phyloP scores from a whole-genome alignment of 352 stramenopile genomes.

The Pythium utonaiense region DNA sequence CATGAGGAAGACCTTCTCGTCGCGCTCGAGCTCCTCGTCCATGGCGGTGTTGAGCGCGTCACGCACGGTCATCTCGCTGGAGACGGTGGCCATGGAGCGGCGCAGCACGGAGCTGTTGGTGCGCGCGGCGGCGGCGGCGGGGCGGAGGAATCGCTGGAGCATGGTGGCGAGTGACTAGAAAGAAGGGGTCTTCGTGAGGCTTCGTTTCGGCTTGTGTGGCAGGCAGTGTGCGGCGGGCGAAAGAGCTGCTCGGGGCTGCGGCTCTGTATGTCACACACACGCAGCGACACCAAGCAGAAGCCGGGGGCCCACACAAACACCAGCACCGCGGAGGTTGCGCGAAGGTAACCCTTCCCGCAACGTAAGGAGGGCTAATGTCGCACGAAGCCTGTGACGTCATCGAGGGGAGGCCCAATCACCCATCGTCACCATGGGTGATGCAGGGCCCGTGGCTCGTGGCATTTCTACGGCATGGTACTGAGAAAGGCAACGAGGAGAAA shows the following conservation, averaged over 20 bases:
- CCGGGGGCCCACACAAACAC: constrained; percentile 6
- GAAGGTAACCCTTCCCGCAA: constrained; percentile 18
- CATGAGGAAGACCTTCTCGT: constrained; percentile 94
- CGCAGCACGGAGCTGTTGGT: constrained; percentile 30
- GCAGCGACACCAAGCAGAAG: constrained; percentile 30
- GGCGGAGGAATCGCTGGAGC: constrained; percentile 48
- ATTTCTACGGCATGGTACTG: not conserved
- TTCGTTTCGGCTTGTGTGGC: constrained; percentile 14
- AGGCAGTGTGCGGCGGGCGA: constrained; percentile 1
- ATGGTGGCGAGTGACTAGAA: constrained; percentile 18
- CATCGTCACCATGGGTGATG: not conserved
- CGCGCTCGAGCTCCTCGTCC: constrained; percentile 98
- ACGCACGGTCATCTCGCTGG: constrained; percentile 93
- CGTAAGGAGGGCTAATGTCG: constrained; percentile 7
- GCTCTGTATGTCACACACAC: constrained; percentile 12
- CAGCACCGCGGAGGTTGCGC: constrained; percentile 13
- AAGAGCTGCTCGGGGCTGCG: not conserved
- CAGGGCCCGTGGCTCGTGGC: not conserved
- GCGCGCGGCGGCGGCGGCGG: constrained; percentile 1
- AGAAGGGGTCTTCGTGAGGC: constrained; percentile 5
- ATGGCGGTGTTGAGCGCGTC: constrained; percentile 98
- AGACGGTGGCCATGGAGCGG: constrained; percentile 72
- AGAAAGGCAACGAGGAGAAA: constrained; percentile 4
- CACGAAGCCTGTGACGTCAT: constrained; percentile 25
- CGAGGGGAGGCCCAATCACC: not conserved